Evolutionary conservation across 2,329 filamentous ascomycete genomes (phyloP).

Genomic region (Fusarium chaquense): DNA sequence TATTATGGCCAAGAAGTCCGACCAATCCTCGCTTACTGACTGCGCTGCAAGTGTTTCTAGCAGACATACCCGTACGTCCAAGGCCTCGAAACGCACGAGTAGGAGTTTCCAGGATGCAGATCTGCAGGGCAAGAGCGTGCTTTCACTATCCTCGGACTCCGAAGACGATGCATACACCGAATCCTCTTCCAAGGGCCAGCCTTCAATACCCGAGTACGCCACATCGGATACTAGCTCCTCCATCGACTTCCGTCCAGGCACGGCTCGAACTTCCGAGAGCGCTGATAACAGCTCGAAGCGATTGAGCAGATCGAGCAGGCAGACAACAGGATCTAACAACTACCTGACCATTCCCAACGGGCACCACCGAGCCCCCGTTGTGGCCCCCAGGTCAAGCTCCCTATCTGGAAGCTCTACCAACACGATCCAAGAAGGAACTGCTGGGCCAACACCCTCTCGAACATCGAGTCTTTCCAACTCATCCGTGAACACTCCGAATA

Average conservation of each 20-base stretch:
- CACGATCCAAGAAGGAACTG: slow-evolving; percentile 42
- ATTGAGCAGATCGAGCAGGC: slow-evolving; percentile 53
- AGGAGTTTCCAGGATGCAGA: slow-evolving; percentile 63
- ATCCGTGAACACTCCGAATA: slow-evolving; percentile 53
- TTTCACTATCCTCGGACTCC: slow-evolving; percentile 69
- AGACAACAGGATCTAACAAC: slow-evolving; percentile 57
- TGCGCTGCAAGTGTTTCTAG: slow-evolving; percentile 67
- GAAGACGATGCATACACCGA: slow-evolving; percentile 57
- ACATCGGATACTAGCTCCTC: slow-evolving; percentile 44
- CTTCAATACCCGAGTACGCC: slow-evolving; percentile 46
- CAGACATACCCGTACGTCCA: slow-evolving; percentile 66
- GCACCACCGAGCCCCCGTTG: slow-evolving; percentile 27
- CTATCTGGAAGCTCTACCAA: slow-evolving; percentile 45
- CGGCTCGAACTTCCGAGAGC: slow-evolving; percentile 43
- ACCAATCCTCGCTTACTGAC: slow-evolving; percentile 53
- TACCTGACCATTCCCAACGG: slow-evolving; percentile 57
- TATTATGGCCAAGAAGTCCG: slow-evolving; percentile 35
- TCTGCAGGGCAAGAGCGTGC: slow-evolving; percentile 65
- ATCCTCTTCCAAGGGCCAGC: slow-evolving; percentile 41
- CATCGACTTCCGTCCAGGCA: slow-evolving; percentile 39
- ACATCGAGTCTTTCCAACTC: slow-evolving; percentile 55
- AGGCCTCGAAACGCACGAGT: slow-evolving; percentile 62
- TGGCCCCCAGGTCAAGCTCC: slow-evolving; percentile 43
- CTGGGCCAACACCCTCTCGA: slow-evolving; percentile 42
- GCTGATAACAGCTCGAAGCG: slow-evolving; percentile 44